Base-by-base conservation (phyloP, 2,329 filamentous ascomycete genomes). In the Colletotrichum nymphaeae region DNA sequence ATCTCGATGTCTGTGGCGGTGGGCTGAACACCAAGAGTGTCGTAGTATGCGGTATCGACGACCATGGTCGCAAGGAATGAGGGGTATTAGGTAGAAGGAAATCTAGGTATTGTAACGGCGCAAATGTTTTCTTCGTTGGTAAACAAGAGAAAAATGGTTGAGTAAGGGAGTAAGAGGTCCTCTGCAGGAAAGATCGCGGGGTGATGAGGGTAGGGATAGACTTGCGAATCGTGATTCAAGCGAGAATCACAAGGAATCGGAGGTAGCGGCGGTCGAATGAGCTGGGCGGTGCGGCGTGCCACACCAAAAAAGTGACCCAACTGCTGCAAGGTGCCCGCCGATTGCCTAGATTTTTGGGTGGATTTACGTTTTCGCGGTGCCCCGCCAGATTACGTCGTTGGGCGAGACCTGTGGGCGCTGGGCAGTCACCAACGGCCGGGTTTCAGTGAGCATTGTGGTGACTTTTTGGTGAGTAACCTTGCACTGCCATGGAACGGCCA, bases 1-100 rank as follows among this genome's bases (percentile, higher is more conserved):
- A 98, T 98, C 82, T 98, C 95, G 63, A 98, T 90, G 82, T 96
- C 94, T 52, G 94, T 93, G 35, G 95, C 96, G 69, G 93, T 94
- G 76, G 95, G 93, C 85, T 92, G 88, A 79, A 98, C 95, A 80
- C 93, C 94, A 52, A 98, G 88, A 78, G 91, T 91, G 84, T 98
- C 95, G 84, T 97, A 97, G 85, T 97, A 97, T 78, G 91, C 86
- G 72, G 94, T 97, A 83, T 97, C 95, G 79, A 93, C 93, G 78
- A 97, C 95, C 95, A 97, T 97, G 80, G 79, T 87, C 80, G 76
- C 58, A 37, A 42, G 52, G 37, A n/a, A 37, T 12, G 71, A 56
- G 28, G 68, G 56, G 65, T 67, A 67, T 67, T 46, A 37, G 46
- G 32, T 56, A 52, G 19, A 46, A 42, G 42, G 52, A 57, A 56